Evolutionary conservation across 2,329 filamentous ascomycete genomes (phyloP), one percentile per base, ranked within the genome.

Genomic region (Mollisia scopiformis): DNA sequence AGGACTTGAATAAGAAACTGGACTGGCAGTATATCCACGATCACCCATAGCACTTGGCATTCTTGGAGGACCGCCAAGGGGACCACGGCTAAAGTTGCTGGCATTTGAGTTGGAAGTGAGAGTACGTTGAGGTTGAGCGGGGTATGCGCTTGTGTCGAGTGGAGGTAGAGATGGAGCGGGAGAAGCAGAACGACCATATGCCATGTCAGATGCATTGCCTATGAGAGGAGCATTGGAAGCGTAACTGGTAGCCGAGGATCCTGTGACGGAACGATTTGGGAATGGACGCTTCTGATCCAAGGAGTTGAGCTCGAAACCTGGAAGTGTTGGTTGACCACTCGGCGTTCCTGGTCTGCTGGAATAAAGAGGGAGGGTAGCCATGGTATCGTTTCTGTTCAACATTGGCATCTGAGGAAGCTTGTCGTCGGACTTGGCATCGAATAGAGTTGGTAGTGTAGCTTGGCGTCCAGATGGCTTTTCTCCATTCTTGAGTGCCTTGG

Each of bases 401-500:
- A 78, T 78, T n/a, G 86, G 86, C 83, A 86, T 87, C 52, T 75
- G 75, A 53, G 83, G 82, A 62, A 84, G 78, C 68, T 80, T 82
- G 64, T 87, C 81, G 53, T 75, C 81, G 83, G 78, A 7, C 57
- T 76, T 76, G 33, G 81, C 61, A 53, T 82, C 78, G 55, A 86
- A 80, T 4, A 91, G 68, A 5, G 81, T 82, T 1, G 90, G 92
- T 6, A 94, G 72, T 0, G 91, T 93, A n/a, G 87, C 86, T 68
- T 87, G 82, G 59, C 85, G 80, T 41, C 82, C 80, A 1, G 78
- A 71, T 63, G 68, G 59, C 47, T 82, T 80, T 53, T 84, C 84
- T 55, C 85, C 83, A 43, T 80, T 81, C 71, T 83, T 84, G 68
- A 80, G 81, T 3, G 82, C 82, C 55, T 69, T 72, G 8, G 62